Evolutionary conservation across 129 eudicot species (phyloP).

Genomic region (Deinandra increscens): DNA sequence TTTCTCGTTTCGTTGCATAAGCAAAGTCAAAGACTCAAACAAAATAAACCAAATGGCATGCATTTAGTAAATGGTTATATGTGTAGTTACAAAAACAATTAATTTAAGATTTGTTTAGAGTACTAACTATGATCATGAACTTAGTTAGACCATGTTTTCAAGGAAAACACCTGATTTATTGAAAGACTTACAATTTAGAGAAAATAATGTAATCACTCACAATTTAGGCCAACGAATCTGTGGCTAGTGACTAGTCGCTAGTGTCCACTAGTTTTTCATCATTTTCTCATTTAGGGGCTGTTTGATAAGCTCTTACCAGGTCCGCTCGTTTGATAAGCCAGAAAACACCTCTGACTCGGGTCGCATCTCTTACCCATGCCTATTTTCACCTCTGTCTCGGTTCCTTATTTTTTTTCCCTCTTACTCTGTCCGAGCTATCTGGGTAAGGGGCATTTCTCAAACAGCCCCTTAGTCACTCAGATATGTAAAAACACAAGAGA

Average conservation of each 20-base stretch:
- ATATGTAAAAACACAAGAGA: background rate
- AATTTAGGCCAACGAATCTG: background rate
- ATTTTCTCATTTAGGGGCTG: background rate
- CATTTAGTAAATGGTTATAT: background rate
- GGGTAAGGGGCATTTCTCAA: too few relatives aligned
- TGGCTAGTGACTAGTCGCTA: background rate
- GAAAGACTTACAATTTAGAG: background rate
- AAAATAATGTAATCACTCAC: background rate
- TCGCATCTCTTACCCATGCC: too few relatives aligned
- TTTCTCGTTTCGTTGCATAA: background rate
- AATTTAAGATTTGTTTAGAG: background rate
- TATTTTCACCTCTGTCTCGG: too few relatives aligned
- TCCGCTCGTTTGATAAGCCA: too few relatives aligned
- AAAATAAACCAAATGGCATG: background rate
- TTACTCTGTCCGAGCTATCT: too few relatives aligned
- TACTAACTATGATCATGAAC: background rate
- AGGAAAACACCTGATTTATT: background rate
- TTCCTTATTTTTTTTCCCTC: too few relatives aligned
- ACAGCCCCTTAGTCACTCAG: slow-evolving; percentile 1
- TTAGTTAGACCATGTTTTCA: background rate
- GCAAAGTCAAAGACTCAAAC: background rate
- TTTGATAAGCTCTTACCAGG: too few relatives aligned
- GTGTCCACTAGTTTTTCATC: background rate
- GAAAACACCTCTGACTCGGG: too few relatives aligned
- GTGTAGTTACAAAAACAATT: too few relatives aligned